phyloP scores from a whole-genome alignment of 2,329 filamentous ascomycete species.

The Exophiala calicioides region DNA sequence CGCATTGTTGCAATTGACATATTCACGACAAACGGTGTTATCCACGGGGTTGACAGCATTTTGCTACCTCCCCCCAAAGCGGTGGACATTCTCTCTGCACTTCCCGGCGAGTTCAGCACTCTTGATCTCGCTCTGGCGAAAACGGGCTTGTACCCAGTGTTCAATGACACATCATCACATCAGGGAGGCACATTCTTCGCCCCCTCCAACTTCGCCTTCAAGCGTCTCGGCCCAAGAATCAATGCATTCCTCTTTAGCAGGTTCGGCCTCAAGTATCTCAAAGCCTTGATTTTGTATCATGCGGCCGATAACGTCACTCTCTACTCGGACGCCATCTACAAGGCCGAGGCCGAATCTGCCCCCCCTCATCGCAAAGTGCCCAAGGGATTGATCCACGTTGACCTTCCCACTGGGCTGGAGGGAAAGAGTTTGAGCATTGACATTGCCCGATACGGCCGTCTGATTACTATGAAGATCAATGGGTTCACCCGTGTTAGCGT shows the following conservation, averaged over 20 bases:
- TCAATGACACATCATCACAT: conserved; percentile 57
- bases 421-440: conserved; percentile 70
- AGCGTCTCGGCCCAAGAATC: conserved; percentile 67
- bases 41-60: conserved; percentile 74
- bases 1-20: conserved; percentile 70
- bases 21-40: conserved; percentile 61
- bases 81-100: conserved; percentile 63
- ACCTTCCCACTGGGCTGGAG: conserved; percentile 71
- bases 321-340: conserved; percentile 82
- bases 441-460: conserved; percentile 66
- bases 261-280: conserved; percentile 72
- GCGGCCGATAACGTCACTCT: conserved; percentile 72
- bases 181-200: conserved; percentile 76
- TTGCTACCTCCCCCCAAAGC: conserved; percentile 73
- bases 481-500: conserved; percentile 66
- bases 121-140: conserved; percentile 72
- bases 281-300: conserved; percentile 77
- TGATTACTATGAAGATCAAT: conserved; percentile 74
- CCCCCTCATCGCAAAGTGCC: conserved; percentile 34
- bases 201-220: conserved; percentile 78
- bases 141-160: conserved; percentile 67
- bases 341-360: conserved; percentile 38
- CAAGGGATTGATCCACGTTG: conserved; percentile 55
- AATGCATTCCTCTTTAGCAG: conserved; percentile 86
- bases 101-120: conserved; percentile 75